A percentile compares a stretch with the other conserved stretches of the same genome.
phyloP scores from a whole-genome alignment of 768 basidiomycete genomes.

The Panaeolus papilionaceus region DNA sequence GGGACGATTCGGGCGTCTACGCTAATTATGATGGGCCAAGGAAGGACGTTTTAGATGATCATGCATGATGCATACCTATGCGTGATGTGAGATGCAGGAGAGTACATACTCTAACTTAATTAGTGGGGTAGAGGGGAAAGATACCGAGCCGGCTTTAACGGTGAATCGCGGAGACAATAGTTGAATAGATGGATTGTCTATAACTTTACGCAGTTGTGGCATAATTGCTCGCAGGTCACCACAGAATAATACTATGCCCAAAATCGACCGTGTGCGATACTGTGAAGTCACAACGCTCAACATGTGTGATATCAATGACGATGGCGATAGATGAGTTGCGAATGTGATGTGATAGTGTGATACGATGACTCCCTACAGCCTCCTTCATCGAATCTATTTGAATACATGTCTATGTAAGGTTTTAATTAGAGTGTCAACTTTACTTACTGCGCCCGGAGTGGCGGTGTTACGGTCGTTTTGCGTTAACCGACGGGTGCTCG shows the following conservation, averaged over 20 bases:
- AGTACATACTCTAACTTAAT: no score
- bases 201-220: no score
- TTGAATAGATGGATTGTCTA: no score
- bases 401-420: neutral
- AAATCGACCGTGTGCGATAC: neutral
- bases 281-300: neutral
- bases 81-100: no score
- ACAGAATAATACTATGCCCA: neutral
- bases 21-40: neutral
- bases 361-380: neutral
- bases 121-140: no score
- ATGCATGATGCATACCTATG: no score
- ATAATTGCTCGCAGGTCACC: no score
- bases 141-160: no score
- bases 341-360: neutral
- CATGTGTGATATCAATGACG: no score
- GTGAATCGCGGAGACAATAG: no score
- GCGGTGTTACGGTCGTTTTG: conserved; percentile 1
- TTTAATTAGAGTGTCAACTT: neutral
- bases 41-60: no score
- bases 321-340: neutral
- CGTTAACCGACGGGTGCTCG: neutral
- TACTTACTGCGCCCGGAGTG: neutral
- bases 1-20: neutral
- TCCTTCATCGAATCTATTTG: no score